Percentiles rank a stretch among this genome's conserved stretches.
These are phyloP conservation scores for Globisporangium carolinianum DNA, from an alignment of 352 stramenopile genomes.

Conservation along the genomic window DNA sequence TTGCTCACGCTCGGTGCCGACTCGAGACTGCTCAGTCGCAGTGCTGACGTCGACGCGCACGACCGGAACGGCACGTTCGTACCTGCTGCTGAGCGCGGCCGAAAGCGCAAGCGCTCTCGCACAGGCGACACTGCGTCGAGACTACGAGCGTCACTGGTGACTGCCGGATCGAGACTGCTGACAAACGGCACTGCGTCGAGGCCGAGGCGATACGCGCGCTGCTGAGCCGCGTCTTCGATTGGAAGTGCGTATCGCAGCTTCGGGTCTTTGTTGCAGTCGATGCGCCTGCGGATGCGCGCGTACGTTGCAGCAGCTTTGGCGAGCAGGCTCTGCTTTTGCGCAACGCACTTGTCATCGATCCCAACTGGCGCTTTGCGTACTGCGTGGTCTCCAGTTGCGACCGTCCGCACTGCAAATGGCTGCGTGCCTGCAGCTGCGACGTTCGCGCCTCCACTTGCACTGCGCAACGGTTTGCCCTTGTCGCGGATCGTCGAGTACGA, in stretches of 20 bases:
- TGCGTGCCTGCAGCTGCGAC: slow-evolving; percentile 12
- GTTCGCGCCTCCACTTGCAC: slow-evolving; percentile 6
- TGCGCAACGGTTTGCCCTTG: slow-evolving; percentile 13
- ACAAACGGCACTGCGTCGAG: slow-evolving; percentile 29
- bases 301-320: slow-evolving; percentile 23
- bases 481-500: slow-evolving; percentile 16
- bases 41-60: neutral
- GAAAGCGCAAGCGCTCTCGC: slow-evolving; percentile 15
- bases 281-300: slow-evolving; percentile 18
- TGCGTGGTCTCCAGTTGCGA: slow-evolving; percentile 4
- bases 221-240: slow-evolving; percentile 28
- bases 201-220: slow-evolving; percentile 45
- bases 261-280: slow-evolving; percentile 32
- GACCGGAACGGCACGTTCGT: slow-evolving; percentile 9
- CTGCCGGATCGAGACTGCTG: slow-evolving; percentile 1
- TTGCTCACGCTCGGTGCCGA: slow-evolving; percentile 13
- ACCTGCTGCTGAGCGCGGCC: slow-evolving; percentile 26
- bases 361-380: slow-evolving; percentile 13
- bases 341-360: slow-evolving; percentile 19
- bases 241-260: slow-evolving; percentile 40
- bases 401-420: slow-evolving; percentile 20
- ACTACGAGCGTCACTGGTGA: neutral
- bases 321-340: slow-evolving; percentile 23
- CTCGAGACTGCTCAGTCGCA: slow-evolving; percentile 1
- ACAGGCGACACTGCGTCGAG: neutral